These are phyloP conservation scores for Lipomyces kockii DNA, from an alignment of 805 yeast genomes.

Conservation along the genomic window DNA sequence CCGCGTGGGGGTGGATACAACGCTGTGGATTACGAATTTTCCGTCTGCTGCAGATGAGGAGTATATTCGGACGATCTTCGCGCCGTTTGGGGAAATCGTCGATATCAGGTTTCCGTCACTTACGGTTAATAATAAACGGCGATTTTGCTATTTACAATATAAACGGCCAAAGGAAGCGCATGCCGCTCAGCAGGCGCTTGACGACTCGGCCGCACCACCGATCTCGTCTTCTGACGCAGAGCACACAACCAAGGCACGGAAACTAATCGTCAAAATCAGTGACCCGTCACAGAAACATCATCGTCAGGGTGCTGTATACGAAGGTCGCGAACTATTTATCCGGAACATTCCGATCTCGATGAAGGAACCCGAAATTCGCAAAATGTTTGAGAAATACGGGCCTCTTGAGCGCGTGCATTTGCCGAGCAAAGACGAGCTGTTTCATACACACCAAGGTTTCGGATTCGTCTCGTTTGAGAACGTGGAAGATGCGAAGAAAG, in stretches of 20 bases:
- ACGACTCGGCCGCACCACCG: constrained; percentile 45
- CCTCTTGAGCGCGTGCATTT: constrained; percentile 56
- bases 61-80: constrained; percentile 51
- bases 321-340: constrained; percentile 62
- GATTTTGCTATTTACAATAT: constrained; percentile 78
- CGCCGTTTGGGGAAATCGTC: constrained; percentile 49
- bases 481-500: constrained; percentile 53
- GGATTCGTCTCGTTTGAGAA: constrained; percentile 63
- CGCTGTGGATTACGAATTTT: constrained; percentile 75
- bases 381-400: constrained; percentile 57
- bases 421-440: constrained; percentile 41
- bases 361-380: constrained; percentile 48
- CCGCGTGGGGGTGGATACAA: constrained; percentile 51
- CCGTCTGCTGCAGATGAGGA: constrained; percentile 58
- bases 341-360: constrained; percentile 57
- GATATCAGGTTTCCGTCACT: constrained; percentile 70
- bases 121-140: constrained; percentile 56
- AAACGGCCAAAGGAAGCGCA: constrained; percentile 51
- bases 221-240: not conserved
- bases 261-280: constrained; percentile 63
- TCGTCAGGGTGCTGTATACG: constrained; percentile 54
- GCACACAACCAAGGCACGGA: constrained; percentile 40
- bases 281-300: constrained; percentile 55
- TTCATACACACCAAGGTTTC: constrained; percentile 59
- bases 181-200: constrained; percentile 49